These are phyloP conservation scores for Nepenthes alata DNA, from an alignment of 179 eudicot species.

Conservation along the genomic window DNA sequence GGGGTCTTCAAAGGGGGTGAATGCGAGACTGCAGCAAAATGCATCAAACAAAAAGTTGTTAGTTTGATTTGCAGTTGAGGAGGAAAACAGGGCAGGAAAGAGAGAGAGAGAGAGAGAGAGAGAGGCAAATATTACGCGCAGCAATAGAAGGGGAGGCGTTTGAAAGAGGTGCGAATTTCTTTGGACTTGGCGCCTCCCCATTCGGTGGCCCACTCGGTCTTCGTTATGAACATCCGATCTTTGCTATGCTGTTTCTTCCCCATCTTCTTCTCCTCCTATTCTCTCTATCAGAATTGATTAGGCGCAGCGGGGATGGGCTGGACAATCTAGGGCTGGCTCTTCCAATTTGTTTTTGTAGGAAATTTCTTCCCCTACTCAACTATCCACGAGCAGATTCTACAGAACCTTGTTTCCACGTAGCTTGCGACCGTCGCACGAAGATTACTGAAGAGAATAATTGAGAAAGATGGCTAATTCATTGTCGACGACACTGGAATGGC, in stretches of 20 bases:
- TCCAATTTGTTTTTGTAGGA: too few relatives aligned
- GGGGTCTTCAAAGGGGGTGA: slow-evolving; percentile 85
- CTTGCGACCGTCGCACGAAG: too few relatives aligned
- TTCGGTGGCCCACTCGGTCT: slow-evolving; percentile 98
- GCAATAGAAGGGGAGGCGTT: slow-evolving; percentile 97
- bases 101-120: neutral
- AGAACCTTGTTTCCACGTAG: too few relatives aligned
- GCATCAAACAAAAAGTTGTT: too few relatives aligned
- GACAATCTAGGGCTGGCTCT: too few relatives aligned
- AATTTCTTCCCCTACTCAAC: too few relatives aligned
- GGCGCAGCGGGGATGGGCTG: too few relatives aligned
- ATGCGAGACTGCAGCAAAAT: slow-evolving; percentile 48
- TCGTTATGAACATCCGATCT: slow-evolving; percentile 87
- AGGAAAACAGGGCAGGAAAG: neutral
- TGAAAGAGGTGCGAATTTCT: slow-evolving; percentile 54
- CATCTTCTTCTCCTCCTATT: slow-evolving; percentile 23
- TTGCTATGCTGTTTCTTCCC: slow-evolving; percentile 99
- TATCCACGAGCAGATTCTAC: too few relatives aligned
- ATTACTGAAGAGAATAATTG: too few relatives aligned
- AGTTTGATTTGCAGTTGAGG: neutral
- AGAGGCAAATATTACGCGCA: slow-evolving; percentile 56
- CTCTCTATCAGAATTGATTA: neutral
- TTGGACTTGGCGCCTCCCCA: slow-evolving; percentile 98
- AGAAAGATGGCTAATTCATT: too few relatives aligned
- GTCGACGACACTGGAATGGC: too few relatives aligned